Evolutionary conservation across 176 grass and related monocot species (phyloP).

Genomic region (Lolium perenne): DNA sequence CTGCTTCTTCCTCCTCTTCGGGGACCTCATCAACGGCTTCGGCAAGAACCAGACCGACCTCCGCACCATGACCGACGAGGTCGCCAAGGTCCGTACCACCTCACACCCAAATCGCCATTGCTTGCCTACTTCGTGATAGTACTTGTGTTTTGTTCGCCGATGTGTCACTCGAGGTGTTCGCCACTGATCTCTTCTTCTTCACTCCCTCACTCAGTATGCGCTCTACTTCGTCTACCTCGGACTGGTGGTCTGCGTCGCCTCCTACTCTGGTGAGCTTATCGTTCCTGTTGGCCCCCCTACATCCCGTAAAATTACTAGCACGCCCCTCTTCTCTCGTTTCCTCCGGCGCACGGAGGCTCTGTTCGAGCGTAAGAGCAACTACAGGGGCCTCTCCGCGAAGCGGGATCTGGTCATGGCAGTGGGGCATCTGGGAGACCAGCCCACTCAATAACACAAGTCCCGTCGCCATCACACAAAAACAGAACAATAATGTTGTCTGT

Average conservation of each 20-base stretch:
- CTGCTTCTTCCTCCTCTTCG: conserved; percentile 97
- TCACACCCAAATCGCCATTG: too few species aligned
- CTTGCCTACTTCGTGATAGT: too few species aligned
- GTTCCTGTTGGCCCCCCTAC: background rate
- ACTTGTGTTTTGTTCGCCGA: too few species aligned
- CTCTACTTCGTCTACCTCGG: conserved; percentile 99
- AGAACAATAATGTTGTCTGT: conserved; percentile 44
- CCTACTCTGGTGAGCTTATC: conserved; percentile 72
- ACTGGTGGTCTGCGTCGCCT: conserved; percentile 83
- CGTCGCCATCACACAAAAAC: conserved; percentile 52
- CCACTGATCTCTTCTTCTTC: conserved; percentile 12
- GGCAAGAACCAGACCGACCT: conserved; percentile 96
- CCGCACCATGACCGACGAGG: conserved; percentile 89
- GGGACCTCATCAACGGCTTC: conserved; percentile 96
- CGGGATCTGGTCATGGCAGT: conserved; percentile 50
- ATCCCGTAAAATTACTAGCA: background rate
- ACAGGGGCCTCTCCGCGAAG: conserved; percentile 22
- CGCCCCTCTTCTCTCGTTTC: background rate
- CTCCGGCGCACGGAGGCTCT: background rate
- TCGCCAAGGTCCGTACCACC: conserved; percentile 75
- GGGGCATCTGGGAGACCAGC: conserved; percentile 63
- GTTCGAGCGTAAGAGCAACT: background rate
- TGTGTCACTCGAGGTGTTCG: too few species aligned
- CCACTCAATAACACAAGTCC: conserved; percentile 56
- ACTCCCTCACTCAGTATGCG: conserved; percentile 64